A percentile compares a stretch with the other conserved stretches of the same genome.
phyloP scores from a whole-genome alignment of 2,329 filamentous ascomycete species.

The Myrmaecium sp. region DNA sequence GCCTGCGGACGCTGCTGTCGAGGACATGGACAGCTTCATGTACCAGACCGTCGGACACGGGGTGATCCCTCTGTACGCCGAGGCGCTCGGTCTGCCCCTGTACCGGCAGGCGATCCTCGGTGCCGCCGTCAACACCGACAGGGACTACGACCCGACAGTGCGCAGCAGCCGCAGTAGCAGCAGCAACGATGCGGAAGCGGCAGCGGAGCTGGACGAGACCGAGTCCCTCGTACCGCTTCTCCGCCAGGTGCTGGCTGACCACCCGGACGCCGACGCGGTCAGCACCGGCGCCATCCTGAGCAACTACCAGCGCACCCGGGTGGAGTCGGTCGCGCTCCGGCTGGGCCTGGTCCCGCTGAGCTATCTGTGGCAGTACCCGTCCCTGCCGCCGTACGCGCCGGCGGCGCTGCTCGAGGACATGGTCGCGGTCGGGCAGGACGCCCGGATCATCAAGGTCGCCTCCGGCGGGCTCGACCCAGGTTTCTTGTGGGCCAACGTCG shows the following conservation, averaged over 20 bases:
- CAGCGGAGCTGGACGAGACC: slow-evolving; percentile 50
- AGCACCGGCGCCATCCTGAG: slow-evolving; percentile 85
- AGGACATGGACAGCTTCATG: slow-evolving; percentile 94
- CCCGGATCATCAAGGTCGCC: slow-evolving; percentile 89
- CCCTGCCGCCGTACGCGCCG: slow-evolving; percentile 39
- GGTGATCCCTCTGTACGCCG: slow-evolving; percentile 68
- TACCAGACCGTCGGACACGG: slow-evolving; percentile 93
- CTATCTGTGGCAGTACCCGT: slow-evolving; percentile 83
- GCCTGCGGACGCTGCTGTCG: slow-evolving; percentile 24
- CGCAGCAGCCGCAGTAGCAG: slow-evolving; percentile 8
- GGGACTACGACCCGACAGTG: slow-evolving; percentile 41
- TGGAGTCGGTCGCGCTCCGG: slow-evolving; percentile 77
- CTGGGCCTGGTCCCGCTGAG: slow-evolving; percentile 70
- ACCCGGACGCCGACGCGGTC: slow-evolving; percentile 72
- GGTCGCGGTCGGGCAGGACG: slow-evolving; percentile 58
- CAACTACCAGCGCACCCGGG: slow-evolving; percentile 89
- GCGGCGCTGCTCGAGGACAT: slow-evolving; percentile 60
- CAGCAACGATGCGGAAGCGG: slow-evolving; percentile 6
- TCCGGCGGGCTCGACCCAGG: slow-evolving; percentile 71
- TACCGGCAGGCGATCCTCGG: slow-evolving; percentile 68
- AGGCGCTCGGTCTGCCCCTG: slow-evolving; percentile 63
- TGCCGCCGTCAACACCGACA: slow-evolving; percentile 48
- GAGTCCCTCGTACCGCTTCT: slow-evolving; percentile 72
- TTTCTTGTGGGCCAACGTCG: slow-evolving; percentile 69
- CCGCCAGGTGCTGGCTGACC: slow-evolving; percentile 42